Evolutionary conservation across 2,329 filamentous ascomycete genomes (phyloP).

Genomic region (Westerdykella aurantiaca): DNA sequence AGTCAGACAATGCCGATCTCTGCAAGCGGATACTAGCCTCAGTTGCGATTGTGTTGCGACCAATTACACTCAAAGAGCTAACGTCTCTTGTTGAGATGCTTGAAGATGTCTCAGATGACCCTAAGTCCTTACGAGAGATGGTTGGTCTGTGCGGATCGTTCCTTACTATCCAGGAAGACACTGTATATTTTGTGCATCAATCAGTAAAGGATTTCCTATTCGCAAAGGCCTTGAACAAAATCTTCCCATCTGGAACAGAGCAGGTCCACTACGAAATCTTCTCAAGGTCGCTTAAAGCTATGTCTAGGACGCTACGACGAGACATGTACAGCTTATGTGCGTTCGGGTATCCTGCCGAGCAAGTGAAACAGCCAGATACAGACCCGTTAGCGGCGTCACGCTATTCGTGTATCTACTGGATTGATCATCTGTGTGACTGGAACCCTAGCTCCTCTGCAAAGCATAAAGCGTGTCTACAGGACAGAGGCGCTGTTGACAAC

Average conservation of each 20-base stretch:
- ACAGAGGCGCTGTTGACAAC: slow-evolving; percentile 4
- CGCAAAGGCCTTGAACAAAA: slow-evolving; percentile 14
- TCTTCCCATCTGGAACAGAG: slow-evolving; percentile 33
- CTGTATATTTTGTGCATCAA: slow-evolving; percentile 4
- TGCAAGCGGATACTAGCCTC: no score
- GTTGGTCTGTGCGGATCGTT: no score
- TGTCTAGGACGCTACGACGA: slow-evolving; percentile 12
- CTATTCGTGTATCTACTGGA: no score
- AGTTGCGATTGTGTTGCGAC: no score
- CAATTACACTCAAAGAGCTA: no score
- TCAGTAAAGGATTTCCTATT: slow-evolving; percentile 7
- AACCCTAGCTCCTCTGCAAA: slow-evolving; percentile 1
- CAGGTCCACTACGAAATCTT: slow-evolving; percentile 3
- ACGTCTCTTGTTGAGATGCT: no score
- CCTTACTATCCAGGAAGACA: no score
- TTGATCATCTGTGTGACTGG: no score
- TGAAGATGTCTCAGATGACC: no score
- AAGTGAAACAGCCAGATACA: slow-evolving; percentile 15
- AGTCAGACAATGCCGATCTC: no score
- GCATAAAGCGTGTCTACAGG: not conserved
- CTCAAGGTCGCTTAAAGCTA: slow-evolving; percentile 25
- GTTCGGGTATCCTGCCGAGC: slow-evolving; percentile 11
- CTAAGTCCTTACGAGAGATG: no score
- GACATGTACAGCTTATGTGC: slow-evolving; percentile 19
- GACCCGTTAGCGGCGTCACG: slow-evolving; percentile 19